Evolutionary conservation across 768 basidiomycete species (phyloP).

Genomic region (Auricularia auricula-judae): DNA sequence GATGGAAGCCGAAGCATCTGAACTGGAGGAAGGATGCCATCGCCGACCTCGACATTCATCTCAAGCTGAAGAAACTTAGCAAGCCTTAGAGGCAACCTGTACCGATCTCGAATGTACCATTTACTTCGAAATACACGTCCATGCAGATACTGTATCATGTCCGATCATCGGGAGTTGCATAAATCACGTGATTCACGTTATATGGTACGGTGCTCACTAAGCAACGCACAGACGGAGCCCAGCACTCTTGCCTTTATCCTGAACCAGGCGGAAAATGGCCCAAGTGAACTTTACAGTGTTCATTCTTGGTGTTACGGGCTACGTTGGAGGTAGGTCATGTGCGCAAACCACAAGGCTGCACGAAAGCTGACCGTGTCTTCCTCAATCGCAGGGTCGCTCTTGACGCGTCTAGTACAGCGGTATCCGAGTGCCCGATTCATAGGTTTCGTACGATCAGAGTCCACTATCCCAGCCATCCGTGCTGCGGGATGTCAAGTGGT

Average conservation of each 20-base stretch:
- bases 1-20: neutral
- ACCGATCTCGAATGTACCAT: too few relatives aligned
- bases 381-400: neutral
- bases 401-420: neutral
- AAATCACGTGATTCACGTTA: too few relatives aligned
- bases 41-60: neutral
- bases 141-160: too few relatives aligned
- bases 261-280: neutral
- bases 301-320: slow-evolving; percentile 3
- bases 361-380: neutral
- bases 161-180: too few relatives aligned
- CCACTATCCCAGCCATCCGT: neutral
- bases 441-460: neutral
- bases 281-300: neutral
- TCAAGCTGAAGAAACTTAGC: neutral
- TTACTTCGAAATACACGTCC: too few relatives aligned
- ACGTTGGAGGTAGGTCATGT: slow-evolving; percentile 1
- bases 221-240: too few relatives aligned
- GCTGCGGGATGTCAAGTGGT: neutral
- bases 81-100: neutral
- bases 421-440: neutral
- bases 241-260: neutral
- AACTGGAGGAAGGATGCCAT: neutral
- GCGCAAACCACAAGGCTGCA: neutral
- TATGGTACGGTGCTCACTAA: too few relatives aligned